These are phyloP conservation scores for Apiospora pterosperma DNA, from an alignment of 2,329 filamentous ascomycete species.

Conservation along the genomic window DNA sequence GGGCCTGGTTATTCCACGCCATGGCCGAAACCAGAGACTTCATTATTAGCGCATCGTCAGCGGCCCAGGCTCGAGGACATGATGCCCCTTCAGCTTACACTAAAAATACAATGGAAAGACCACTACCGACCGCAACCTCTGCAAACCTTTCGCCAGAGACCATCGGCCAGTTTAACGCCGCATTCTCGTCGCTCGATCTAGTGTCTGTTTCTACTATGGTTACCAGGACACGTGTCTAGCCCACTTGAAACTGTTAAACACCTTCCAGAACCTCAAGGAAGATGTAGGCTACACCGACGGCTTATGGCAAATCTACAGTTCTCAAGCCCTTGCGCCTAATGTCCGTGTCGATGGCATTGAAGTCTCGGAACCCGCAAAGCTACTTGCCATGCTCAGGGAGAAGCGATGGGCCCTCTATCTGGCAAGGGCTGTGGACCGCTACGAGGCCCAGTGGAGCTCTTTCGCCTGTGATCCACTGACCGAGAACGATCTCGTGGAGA, in stretches of 20 bases:
- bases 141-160: slow-evolving; percentile 11
- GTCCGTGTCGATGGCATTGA: slow-evolving; percentile 11
- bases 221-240: slow-evolving; percentile 59
- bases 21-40: background rate
- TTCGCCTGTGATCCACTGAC: slow-evolving; percentile 29
- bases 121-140: too few relatives aligned
- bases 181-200: slow-evolving; percentile 37
- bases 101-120: too few relatives aligned
- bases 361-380: slow-evolving; percentile 27
- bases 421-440: slow-evolving; percentile 64
- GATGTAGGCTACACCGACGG: slow-evolving; percentile 63
- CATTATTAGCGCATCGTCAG: background rate
- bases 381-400: slow-evolving; percentile 57
- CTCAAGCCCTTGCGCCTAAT: slow-evolving; percentile 25
- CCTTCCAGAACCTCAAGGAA: slow-evolving; percentile 65
- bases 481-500: slow-evolving; percentile 31
- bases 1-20: background rate
- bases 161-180: slow-evolving; percentile 19
- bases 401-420: slow-evolving; percentile 73
- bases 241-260: slow-evolving; percentile 70
- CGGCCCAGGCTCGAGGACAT: background rate
- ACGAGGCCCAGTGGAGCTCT: slow-evolving; percentile 61
- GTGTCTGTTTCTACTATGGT: slow-evolving; percentile 27
- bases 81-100: background rate
- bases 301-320: slow-evolving; percentile 61